Conservation (phyloP, 2,329 filamentous ascomycete genomes). For the Trichophyton verrucosum region DNA sequence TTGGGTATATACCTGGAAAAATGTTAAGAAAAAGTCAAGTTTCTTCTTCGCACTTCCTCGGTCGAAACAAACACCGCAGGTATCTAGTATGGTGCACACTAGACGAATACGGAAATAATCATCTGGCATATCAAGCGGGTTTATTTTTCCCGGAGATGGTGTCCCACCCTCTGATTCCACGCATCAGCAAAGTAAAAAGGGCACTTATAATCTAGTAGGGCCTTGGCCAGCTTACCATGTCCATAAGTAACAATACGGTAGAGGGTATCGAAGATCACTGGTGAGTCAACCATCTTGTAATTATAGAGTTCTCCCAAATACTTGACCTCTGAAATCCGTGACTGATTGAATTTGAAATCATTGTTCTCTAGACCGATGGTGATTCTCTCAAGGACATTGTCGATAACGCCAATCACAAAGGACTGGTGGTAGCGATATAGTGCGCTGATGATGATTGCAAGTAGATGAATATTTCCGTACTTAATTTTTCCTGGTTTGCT, state of each 20-base stretch:
- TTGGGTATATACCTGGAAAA: conserved; percentile 59
- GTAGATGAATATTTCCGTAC: conserved; percentile 88
- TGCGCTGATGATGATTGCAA: conserved; percentile 78
- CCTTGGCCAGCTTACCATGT: conserved; percentile 42
- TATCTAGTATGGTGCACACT: conserved; percentile 79
- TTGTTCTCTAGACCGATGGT: conserved; percentile 83
- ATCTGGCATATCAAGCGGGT: conserved; percentile 72
- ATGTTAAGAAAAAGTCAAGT: conserved; percentile 90
- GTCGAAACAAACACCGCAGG: conserved; percentile 91
- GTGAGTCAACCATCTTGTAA: conserved; percentile 91
- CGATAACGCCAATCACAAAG: conserved; percentile 83
- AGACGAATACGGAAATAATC: conserved; percentile 94
- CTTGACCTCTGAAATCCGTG: conserved; percentile 87
- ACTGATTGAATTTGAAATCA: conserved; percentile 95
- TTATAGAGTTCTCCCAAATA: conserved; percentile 96
- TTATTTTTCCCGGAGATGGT: conserved; percentile 64
- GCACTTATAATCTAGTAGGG: background rate
- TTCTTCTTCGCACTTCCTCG: conserved; percentile 91
- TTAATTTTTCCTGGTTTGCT: conserved; percentile 95
- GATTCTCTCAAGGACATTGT: conserved; percentile 80
- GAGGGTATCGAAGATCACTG: conserved; percentile 86
- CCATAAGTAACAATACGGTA: conserved; percentile 93
- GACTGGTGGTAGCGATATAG: conserved; percentile 84
- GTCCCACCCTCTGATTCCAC: conserved; percentile 51
- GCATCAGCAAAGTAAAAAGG: background rate